Evolutionary conservation across 192 early-diverging fungal species (phyloP).

Genomic region (Radiomyces spectabilis): DNA sequence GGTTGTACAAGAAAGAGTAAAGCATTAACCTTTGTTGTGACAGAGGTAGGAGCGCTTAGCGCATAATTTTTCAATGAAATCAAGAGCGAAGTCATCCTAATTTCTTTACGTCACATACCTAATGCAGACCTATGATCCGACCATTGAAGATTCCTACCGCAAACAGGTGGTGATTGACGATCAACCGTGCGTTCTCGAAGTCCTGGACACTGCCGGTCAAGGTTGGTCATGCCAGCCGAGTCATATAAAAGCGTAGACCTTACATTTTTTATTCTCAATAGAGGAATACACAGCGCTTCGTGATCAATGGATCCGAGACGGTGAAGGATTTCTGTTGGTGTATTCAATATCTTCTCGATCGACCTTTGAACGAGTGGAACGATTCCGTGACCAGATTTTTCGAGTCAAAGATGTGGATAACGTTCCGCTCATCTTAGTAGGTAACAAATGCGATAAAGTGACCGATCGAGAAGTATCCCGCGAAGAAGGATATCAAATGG

Average conservation of each 20-base stretch:
- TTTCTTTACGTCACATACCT: neutral
- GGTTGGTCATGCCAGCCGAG: too few relatives aligned
- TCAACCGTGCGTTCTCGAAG: constrained; percentile 90
- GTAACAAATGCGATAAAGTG: constrained; percentile 85
- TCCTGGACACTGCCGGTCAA: constrained; percentile 92
- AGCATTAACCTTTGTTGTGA: neutral
- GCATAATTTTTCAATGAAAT: neutral
- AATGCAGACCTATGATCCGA: constrained; percentile 86
- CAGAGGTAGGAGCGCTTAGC: neutral
- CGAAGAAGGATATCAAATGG: constrained; percentile 73
- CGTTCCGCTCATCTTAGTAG: constrained; percentile 82
- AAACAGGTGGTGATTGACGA: constrained; percentile 96
- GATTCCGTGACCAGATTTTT: constrained; percentile 78
- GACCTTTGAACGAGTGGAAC: constrained; percentile 79
- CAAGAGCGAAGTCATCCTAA: neutral
- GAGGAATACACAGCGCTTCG: constrained; percentile 69
- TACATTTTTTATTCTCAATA: constrained; percentile 6
- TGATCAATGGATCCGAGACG: constrained; percentile 64
- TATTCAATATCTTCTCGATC: constrained; percentile 81
- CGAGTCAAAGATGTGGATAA: constrained; percentile 80
- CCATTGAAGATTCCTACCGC: constrained; percentile 95
- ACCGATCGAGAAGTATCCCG: constrained; percentile 74
- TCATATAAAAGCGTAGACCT: neutral
- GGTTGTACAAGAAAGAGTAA: neutral
- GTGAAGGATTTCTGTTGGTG: constrained; percentile 86